phyloP scores from a whole-genome alignment of 163 green algal genomes.

The Chlorella variabilis region DNA sequence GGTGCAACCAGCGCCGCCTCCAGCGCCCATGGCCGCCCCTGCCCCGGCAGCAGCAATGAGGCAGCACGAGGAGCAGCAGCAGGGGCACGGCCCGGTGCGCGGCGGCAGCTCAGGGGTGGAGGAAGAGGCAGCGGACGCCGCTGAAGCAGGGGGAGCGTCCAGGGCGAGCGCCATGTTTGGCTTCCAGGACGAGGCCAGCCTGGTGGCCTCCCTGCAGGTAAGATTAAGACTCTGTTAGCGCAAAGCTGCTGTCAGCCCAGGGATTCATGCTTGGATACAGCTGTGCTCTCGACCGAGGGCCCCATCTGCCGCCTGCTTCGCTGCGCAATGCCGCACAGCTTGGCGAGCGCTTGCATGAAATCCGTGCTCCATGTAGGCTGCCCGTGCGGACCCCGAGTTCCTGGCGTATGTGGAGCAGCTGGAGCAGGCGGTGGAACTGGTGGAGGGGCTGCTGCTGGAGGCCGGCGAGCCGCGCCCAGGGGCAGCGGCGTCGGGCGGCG shows the following conservation, averaged over 20 bases:
- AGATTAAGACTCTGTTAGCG: too few species aligned
- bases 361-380: conserved; percentile 21
- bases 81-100: too few species aligned
- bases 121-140: not conserved
- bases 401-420: not conserved
- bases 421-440: conserved; percentile 13
- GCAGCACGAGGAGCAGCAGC: not conserved
- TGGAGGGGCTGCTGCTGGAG: conserved; percentile 13
- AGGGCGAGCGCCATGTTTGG: conserved; percentile 2
- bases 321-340: too few species aligned
- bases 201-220: not conserved
- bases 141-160: not conserved
- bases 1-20: too few species aligned
- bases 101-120: not conserved
- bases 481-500: too few species aligned
- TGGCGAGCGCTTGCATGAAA: too few species aligned
- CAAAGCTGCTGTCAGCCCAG: too few species aligned
- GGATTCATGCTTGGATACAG: too few species aligned
- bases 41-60: not conserved
- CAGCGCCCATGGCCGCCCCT: not conserved
- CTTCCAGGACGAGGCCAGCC: not conserved
- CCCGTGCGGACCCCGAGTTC: conserved; percentile 7
- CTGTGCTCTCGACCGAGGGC: too few species aligned
- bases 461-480: not conserved
- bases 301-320: too few species aligned